Conservation (phyloP, 805 yeast species). For the Lachancea cidri region DNA sequence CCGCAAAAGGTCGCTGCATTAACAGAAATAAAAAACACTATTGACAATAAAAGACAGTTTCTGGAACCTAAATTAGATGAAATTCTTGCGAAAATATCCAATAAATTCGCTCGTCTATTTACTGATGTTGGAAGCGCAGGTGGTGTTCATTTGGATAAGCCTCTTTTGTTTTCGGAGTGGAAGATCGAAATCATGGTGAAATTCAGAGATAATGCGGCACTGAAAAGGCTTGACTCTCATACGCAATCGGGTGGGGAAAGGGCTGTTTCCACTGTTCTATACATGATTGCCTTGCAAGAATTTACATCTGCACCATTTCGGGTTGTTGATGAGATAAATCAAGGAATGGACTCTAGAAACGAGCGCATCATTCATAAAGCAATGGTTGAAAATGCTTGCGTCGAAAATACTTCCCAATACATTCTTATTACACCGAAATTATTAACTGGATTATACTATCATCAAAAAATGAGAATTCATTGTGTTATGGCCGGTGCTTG, state of each 20-base stretch:
- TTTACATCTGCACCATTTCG: slow-evolving; percentile 85
- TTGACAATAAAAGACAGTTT: slow-evolving; percentile 34
- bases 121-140: slow-evolving; percentile 81
- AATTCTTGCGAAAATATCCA: slow-evolving; percentile 53
- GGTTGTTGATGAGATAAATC: slow-evolving; percentile 96
- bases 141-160: slow-evolving; percentile 55
- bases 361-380: slow-evolving; percentile 82
- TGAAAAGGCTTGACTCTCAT: slow-evolving; percentile 71
- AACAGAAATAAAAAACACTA: slow-evolving; percentile 30
- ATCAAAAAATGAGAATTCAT: slow-evolving; percentile 75
- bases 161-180: slow-evolving; percentile 63
- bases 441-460: slow-evolving; percentile 70
- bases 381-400: slow-evolving; percentile 80
- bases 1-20: slow-evolving; percentile 21
- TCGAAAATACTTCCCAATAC: slow-evolving; percentile 63
- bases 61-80: slow-evolving; percentile 63
- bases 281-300: slow-evolving; percentile 85
- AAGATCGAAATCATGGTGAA: slow-evolving; percentile 75
- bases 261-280: slow-evolving; percentile 89
- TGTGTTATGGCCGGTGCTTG: slow-evolving; percentile 66
- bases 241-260: slow-evolving; percentile 98
- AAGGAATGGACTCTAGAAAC: slow-evolving; percentile 95
- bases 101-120: slow-evolving; percentile 62
- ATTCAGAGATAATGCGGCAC: slow-evolving; percentile 71
- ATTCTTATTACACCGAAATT: slow-evolving; percentile 91